These are phyloP conservation scores for Boletus barrowsii DNA, from an alignment of 768 basidiomycete species.

Conservation along the genomic window DNA sequence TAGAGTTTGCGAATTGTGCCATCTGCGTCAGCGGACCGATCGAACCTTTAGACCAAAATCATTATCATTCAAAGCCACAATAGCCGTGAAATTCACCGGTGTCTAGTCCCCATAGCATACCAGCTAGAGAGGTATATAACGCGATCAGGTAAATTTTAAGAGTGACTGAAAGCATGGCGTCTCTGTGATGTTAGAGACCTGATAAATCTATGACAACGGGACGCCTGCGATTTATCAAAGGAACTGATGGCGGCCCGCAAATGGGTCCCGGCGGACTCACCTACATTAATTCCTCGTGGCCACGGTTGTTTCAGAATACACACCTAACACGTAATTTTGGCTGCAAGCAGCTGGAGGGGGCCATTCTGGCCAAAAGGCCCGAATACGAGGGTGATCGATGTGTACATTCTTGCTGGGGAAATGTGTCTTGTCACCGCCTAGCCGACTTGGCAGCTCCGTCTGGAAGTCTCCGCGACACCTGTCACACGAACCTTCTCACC, in stretches of 20 bases:
- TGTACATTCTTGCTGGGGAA: no score
- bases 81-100: slow-evolving; percentile 17
- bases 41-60: slow-evolving; percentile 17
- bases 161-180: slow-evolving; percentile 13
- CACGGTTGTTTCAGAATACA: background rate
- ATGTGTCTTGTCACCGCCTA: no score
- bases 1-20: slow-evolving; percentile 40
- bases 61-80: background rate
- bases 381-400: background rate
- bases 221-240: background rate
- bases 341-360: background rate
- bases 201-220: background rate
- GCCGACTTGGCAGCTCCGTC: no score
- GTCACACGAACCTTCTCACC: background rate
- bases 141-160: slow-evolving; percentile 27
- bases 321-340: background rate
- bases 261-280: no score
- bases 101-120: slow-evolving; percentile 33
- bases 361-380: no score
- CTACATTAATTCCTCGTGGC: background rate
- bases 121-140: slow-evolving; percentile 23
- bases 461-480: background rate
- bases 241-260: background rate
- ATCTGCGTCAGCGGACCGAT: slow-evolving; percentile 48
- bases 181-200: background rate